Evolutionary conservation across 2,329 filamentous ascomycete species (phyloP).

Genomic region (Aspergillus sp.): DNA sequence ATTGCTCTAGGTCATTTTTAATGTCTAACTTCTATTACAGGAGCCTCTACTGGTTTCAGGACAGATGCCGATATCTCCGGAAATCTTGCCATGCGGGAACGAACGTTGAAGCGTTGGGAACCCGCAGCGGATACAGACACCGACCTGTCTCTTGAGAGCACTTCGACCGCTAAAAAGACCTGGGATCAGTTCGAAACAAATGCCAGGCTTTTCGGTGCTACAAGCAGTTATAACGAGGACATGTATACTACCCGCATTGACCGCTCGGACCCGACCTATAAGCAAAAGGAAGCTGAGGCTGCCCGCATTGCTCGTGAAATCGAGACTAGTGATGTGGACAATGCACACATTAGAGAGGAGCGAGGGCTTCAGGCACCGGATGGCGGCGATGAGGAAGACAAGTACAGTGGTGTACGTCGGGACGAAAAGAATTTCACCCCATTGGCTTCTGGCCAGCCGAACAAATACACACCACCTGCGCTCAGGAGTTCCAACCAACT

Average conservation of each 20-base stretch:
- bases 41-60: conserved; percentile 68
- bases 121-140: conserved; percentile 61
- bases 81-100: conserved; percentile 66
- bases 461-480: conserved; percentile 89
- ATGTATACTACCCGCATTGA: conserved; percentile 93
- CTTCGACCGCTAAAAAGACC: conserved; percentile 42
- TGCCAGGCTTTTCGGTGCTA: conserved; percentile 80
- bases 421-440: conserved; percentile 62
- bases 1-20: not conserved
- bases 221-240: conserved; percentile 89
- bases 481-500: conserved; percentile 73
- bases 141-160: conserved; percentile 70
- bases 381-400: conserved; percentile 85
- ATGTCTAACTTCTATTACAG: conserved; percentile 45
- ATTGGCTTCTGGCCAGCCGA: conserved; percentile 59
- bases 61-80: conserved; percentile 89
- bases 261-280: conserved; percentile 77
- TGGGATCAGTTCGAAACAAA: conserved; percentile 98
- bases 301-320: conserved; percentile 88
- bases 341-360: conserved; percentile 87
- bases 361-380: conserved; percentile 67
- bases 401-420: conserved; percentile 90
- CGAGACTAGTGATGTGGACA: conserved; percentile 70
- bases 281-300: conserved; percentile 72
- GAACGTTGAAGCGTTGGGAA: conserved; percentile 79